Conservation (phyloP, 495 filamentous ascomycete species). For the Penicillium cataractarum region DNA sequence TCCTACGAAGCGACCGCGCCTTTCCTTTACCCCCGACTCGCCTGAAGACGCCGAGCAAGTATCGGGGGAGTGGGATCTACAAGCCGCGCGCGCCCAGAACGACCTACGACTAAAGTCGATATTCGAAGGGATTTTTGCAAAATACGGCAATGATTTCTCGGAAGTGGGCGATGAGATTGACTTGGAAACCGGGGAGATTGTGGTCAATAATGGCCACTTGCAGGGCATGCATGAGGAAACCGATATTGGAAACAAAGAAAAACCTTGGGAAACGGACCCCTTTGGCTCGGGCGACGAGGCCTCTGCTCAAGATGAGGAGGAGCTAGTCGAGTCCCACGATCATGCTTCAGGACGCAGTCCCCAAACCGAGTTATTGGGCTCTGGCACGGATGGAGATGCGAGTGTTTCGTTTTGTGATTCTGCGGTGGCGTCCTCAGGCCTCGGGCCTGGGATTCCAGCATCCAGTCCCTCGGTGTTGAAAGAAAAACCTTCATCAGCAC, state of each 20-base stretch:
- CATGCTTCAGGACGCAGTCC: background rate
- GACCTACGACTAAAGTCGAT: constrained; percentile 71
- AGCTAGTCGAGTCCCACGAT: constrained; percentile 1
- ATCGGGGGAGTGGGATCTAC: constrained; percentile 46
- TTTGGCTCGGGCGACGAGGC: constrained; percentile 14
- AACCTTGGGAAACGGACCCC: constrained; percentile 23
- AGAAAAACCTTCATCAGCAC: background rate
- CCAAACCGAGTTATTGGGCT: background rate
- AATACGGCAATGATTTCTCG: constrained; percentile 82
- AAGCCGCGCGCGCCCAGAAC: constrained; percentile 61
- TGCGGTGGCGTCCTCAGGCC: constrained; percentile 15
- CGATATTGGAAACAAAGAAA: constrained; percentile 41
- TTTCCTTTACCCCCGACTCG: constrained; percentile 45
- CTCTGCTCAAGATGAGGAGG: background rate
- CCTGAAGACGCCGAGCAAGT: constrained; percentile 48
- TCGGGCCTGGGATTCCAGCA: background rate
- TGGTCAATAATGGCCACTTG: constrained; percentile 88
- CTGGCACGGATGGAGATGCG: constrained; percentile 16
- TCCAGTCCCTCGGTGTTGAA: constrained; percentile 5
- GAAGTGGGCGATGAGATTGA: constrained; percentile 84
- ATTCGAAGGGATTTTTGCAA: constrained; percentile 86
- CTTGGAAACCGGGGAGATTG: constrained; percentile 71
- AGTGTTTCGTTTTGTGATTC: constrained; percentile 32
- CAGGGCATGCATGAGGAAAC: constrained; percentile 56
- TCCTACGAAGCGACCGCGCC: constrained; percentile 59